phyloP scores from a whole-genome alignment of 78 protist genomes.

The Dictyostelium purpureum region DNA sequence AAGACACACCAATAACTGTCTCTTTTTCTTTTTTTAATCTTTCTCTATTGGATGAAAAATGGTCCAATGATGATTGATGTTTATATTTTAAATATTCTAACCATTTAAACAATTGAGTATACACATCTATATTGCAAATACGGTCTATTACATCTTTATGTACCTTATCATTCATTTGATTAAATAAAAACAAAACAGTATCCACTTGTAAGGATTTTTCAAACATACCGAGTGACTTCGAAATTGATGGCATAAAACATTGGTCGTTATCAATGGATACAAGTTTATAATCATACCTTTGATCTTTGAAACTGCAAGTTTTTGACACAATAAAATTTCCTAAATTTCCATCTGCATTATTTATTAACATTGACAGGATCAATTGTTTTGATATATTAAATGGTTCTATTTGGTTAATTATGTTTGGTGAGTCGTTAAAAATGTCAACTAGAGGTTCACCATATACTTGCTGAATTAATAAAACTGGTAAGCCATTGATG shows the following conservation, averaged over 20 bases:
- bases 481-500: background rate
- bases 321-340: background rate
- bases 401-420: background rate
- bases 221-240: background rate
- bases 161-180: background rate
- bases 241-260: background rate
- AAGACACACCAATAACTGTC: background rate
- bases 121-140: background rate
- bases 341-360: conserved; percentile 6
- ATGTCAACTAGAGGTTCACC: background rate
- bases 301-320: too few relatives aligned
- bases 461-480: background rate
- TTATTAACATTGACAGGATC: background rate
- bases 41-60: background rate
- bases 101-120: background rate
- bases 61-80: background rate
- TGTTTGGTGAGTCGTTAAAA: background rate
- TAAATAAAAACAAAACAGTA: background rate
- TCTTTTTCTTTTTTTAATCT: background rate
- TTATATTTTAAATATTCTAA: background rate
- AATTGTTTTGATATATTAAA: background rate
- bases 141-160: background rate
- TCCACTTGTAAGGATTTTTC: background rate
- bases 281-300: background rate
- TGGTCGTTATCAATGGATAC: background rate